These are phyloP conservation scores for Fomes fomentarius DNA, from an alignment of 1,284 basidiomycete genomes.

Conservation along the genomic window DNA sequence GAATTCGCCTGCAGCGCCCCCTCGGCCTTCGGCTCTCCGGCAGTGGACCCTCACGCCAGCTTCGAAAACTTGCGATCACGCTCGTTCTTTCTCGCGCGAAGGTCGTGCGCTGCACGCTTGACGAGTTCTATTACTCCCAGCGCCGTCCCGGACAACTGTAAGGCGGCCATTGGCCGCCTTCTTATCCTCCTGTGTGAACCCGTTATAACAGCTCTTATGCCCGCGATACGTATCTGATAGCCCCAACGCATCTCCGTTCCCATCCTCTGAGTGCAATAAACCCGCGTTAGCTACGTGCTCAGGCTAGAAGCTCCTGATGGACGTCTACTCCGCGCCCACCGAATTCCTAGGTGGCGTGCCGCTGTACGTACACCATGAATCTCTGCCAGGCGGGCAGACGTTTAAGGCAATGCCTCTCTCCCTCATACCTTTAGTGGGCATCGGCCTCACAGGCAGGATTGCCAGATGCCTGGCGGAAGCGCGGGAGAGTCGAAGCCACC, in stretches of 20 bases:
- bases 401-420: conserved; percentile 12
- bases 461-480: conserved; percentile 9
- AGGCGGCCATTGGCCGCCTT: conserved; percentile 24
- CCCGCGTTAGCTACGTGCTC: conserved; percentile 21
- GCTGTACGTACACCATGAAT: conserved; percentile 20
- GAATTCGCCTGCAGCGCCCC: no score
- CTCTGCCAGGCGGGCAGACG: conserved; percentile 8
- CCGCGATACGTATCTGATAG: conserved; percentile 14
- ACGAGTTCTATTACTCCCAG: conserved; percentile 25
- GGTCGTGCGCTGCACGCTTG: conserved; percentile 19
- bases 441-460: conserved; percentile 3
- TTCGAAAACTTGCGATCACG: conserved; percentile 18
- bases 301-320: conserved; percentile 28
- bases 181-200: conserved; percentile 16
- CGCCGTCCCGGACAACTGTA: conserved; percentile 24
- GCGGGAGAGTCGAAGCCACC: not conserved
- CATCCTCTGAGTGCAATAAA: conserved; percentile 16
- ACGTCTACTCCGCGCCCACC: conserved; percentile 19
- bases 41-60: conserved; percentile 6
- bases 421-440: conserved; percentile 6
- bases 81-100: conserved; percentile 19
- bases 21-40: conserved; percentile 11
- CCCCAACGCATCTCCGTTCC: conserved; percentile 15
- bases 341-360: conserved; percentile 17
- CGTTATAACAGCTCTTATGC: conserved; percentile 20